Conservation (phyloP, 2,329 filamentous ascomycete genomes). For the Chrysoporthe cubensis region DNA sequence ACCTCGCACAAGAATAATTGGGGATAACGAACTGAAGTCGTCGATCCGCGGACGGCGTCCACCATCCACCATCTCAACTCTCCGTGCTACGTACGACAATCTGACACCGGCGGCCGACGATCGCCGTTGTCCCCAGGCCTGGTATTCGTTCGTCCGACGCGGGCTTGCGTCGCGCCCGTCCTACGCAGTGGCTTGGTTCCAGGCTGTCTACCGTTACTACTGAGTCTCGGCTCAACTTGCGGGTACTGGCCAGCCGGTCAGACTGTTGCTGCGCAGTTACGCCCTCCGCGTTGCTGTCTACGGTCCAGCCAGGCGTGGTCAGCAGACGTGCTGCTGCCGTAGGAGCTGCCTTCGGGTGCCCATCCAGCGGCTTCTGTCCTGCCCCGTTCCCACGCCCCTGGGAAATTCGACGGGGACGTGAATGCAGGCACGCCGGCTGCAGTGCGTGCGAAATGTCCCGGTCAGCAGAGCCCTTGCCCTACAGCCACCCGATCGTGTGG, state of each 20-base stretch:
- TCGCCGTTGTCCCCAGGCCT: conserved; percentile 20
- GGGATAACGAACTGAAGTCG: background rate
- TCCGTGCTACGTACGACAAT: conserved; percentile 21
- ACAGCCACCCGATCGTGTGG: too few relatives aligned
- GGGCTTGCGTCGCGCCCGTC: conserved; percentile 13
- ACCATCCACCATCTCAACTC: background rate
- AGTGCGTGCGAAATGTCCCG: conserved; percentile 25
- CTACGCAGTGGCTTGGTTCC: conserved; percentile 25
- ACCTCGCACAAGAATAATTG: conserved; percentile 18
- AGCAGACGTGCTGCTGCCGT: background rate
- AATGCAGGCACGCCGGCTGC: conserved; percentile 25
- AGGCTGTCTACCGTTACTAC: conserved; percentile 19
- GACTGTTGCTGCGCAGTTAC: background rate
- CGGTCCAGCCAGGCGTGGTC: background rate
- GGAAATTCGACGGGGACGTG: conserved; percentile 19
- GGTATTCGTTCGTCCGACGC: conserved; percentile 21
- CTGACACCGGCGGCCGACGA: conserved; percentile 24
- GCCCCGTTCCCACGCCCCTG: conserved; percentile 20
- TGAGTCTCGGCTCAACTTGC: conserved; percentile 27
- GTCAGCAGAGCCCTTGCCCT: conserved; percentile 9
- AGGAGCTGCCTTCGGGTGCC: background rate
- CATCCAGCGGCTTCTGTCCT: conserved; percentile 8
- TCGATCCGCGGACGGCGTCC: background rate
- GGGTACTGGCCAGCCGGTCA: conserved; percentile 18
- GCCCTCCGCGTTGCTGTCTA: background rate